These are phyloP conservation scores for Vanrija pseudolonga DNA, from an alignment of 1,284 basidiomycete species.

Conservation along the genomic window DNA sequence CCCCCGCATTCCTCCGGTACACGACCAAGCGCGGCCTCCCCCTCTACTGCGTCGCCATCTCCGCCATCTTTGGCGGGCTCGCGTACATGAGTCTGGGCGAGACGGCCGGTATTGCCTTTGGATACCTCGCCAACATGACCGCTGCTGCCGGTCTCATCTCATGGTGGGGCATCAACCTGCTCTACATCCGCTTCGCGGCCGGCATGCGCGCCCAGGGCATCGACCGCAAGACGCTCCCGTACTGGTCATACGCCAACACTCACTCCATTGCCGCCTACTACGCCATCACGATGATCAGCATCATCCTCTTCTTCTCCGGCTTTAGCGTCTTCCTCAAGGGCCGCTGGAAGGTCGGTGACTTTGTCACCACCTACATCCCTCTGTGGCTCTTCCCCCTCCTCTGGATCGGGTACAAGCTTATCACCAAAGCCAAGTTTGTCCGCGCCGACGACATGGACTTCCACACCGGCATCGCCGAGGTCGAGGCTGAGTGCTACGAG, in stretches of 20 bases:
- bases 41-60: conserved; percentile 22
- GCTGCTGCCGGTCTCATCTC: conserved; percentile 56
- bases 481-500: conserved; percentile 17
- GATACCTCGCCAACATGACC: conserved; percentile 68
- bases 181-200: conserved; percentile 72
- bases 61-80: conserved; percentile 20
- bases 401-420: conserved; percentile 53
- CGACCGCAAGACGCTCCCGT: conserved; percentile 61
- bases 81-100: conserved; percentile 40
- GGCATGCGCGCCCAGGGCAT: conserved; percentile 69
- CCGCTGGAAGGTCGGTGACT: conserved; percentile 9
- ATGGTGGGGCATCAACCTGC: conserved; percentile 77
- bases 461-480: conserved; percentile 28
- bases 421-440: conserved; percentile 27
- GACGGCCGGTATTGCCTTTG: conserved; percentile 65
- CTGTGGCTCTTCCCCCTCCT: conserved; percentile 63
- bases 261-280: conserved; percentile 35
- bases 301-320: conserved; percentile 2
- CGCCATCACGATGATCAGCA: conserved; percentile 27
- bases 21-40: conserved; percentile 53
- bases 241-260: conserved; percentile 62
- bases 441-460: conserved; percentile 30
- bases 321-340: conserved; percentile 14
- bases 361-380: conserved; percentile 16
- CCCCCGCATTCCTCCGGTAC: conserved; percentile 54